A percentile compares a stretch with the other conserved stretches of the same genome.
Evolutionary conservation across 805 yeast species (phyloP).

Genomic region (Candida khao-thaluensis): DNA sequence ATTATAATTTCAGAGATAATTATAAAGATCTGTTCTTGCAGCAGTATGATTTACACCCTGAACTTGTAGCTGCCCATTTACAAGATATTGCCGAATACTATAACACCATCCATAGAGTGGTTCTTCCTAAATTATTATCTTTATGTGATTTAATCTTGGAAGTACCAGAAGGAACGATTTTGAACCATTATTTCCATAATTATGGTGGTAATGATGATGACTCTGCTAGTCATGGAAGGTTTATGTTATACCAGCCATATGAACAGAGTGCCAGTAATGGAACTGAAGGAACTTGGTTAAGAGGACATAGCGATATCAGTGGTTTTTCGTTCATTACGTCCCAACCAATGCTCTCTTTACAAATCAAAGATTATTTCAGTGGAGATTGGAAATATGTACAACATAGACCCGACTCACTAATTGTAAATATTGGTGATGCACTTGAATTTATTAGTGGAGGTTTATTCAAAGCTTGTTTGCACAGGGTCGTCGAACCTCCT

Average conservation of each 20-base stretch:
- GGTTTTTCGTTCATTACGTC: constrained; percentile 42
- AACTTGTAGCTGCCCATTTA: constrained; percentile 36
- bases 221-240: constrained; percentile 27
- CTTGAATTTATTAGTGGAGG: constrained; percentile 45
- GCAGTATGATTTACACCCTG: no score
- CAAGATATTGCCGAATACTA: constrained; percentile 41
- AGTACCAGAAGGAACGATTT: constrained; percentile 47
- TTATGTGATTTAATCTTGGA: constrained; percentile 47
- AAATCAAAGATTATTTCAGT: constrained; percentile 36
- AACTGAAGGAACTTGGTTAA: constrained; percentile 41
- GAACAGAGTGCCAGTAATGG: constrained; percentile 25
- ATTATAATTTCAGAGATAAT: constrained; percentile 43
- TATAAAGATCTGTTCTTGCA: constrained; percentile 23
- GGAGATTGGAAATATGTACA: constrained; percentile 41
- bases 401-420: constrained; percentile 37
- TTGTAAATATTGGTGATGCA: constrained; percentile 44
- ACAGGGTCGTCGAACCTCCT: constrained; percentile 50
- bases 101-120: constrained; percentile 34
- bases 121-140: constrained; percentile 34
- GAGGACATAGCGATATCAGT: constrained; percentile 49
- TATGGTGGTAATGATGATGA: constrained; percentile 33
- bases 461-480: constrained; percentile 46
- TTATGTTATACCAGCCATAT: constrained; percentile 28
- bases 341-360: constrained; percentile 41
- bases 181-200: constrained; percentile 34